These are phyloP conservation scores for Mimosa bimucronata DNA, from an alignment of 306 rosid genomes.

Conservation along the genomic window DNA sequence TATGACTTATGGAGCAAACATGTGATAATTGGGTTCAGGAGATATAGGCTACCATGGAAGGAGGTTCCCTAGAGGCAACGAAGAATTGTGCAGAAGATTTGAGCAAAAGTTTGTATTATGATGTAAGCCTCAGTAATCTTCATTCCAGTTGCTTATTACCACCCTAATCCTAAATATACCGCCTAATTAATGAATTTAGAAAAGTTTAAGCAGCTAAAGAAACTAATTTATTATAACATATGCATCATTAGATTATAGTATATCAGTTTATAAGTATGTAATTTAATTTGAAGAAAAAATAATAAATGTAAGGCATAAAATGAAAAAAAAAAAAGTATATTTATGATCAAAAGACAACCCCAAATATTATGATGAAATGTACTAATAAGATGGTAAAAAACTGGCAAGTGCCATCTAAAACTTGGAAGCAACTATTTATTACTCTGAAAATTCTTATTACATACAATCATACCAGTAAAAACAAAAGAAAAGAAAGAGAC, in stretches of 20 bases:
- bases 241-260: too few relatives aligned
- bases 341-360: too few relatives aligned
- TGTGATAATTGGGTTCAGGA: not conserved
- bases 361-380: not conserved
- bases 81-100: not conserved
- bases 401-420: not conserved
- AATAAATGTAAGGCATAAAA: too few relatives aligned
- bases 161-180: too few relatives aligned
- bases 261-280: too few relatives aligned
- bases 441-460: slow-evolving; percentile 44
- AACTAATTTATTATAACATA: too few relatives aligned
- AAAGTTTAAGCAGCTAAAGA: too few relatives aligned
- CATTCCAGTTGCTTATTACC: not conserved
- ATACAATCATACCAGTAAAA: not conserved
- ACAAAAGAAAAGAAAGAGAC: not conserved
- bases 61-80: not conserved
- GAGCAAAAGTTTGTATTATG: not conserved
- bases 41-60: not conserved
- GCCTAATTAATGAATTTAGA: too few relatives aligned
- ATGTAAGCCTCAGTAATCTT: not conserved
- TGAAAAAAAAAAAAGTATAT: too few relatives aligned
- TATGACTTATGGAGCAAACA: not conserved
- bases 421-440: slow-evolving; percentile 30
- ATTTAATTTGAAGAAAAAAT: too few relatives aligned
- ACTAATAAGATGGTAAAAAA: not conserved